Evolutionary conservation across 768 basidiomycete genomes (phyloP).

Genomic region (Rhodotorula paludigena): DNA sequence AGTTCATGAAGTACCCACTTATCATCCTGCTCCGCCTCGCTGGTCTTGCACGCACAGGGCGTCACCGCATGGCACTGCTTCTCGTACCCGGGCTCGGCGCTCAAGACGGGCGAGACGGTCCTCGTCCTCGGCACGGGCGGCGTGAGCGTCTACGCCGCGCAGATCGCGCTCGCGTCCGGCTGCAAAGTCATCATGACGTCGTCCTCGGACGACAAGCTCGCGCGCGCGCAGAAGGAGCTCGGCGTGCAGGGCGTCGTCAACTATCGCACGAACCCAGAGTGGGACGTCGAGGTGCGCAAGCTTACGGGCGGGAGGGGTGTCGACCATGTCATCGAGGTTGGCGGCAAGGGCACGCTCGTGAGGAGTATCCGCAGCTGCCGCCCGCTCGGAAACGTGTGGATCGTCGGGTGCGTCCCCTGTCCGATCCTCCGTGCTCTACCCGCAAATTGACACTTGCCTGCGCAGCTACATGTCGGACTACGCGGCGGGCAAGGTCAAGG

Average conservation of each 20-base stretch:
- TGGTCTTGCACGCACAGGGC: conserved; percentile 28
- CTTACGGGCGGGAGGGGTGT: conserved; percentile 31
- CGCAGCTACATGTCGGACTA: conserved; percentile 32
- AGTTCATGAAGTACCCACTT: neutral
- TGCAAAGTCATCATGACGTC: conserved; percentile 65
- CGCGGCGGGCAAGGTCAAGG: neutral
- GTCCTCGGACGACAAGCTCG: conserved; percentile 60
- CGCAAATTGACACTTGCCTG: conserved; percentile 13
- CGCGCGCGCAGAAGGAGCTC: conserved; percentile 48
- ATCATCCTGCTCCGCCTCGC: conserved; percentile 55
- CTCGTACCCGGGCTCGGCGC: conserved; percentile 14
- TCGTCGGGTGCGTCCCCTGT: neutral
- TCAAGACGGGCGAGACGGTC: conserved; percentile 33
- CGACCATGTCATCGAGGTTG: conserved; percentile 51
- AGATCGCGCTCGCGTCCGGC: conserved; percentile 61
- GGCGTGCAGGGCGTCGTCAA: conserved; percentile 57
- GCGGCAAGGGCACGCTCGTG: neutral
- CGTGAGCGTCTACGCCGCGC: conserved; percentile 53
- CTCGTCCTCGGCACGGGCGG: conserved; percentile 43
- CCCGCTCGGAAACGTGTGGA: neutral
- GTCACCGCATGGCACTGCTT: conserved; percentile 64
- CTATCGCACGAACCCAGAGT: conserved; percentile 58
- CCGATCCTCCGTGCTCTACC: no score
- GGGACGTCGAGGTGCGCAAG: conserved; percentile 56
- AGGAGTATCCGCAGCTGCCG: neutral